Percentiles rank a stretch among this genome's conserved stretches.
Evolutionary conservation across 2,329 filamentous ascomycete species (phyloP).

Genomic region (Coniella lustricola): DNA sequence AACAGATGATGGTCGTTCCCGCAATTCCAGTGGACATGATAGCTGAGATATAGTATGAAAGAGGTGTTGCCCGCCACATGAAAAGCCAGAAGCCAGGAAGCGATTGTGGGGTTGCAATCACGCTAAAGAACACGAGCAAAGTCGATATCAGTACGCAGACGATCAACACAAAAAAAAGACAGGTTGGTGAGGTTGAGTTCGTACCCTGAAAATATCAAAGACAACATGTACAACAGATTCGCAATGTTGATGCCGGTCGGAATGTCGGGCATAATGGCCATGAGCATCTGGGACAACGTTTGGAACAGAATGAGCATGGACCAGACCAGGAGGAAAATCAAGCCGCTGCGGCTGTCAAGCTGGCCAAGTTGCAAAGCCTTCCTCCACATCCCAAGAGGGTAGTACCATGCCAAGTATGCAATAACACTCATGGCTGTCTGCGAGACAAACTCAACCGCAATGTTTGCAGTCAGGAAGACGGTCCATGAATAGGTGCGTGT

Average conservation of each 20-base stretch:
- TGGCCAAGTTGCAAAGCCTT: slow-evolving; percentile 48
- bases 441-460: slow-evolving; percentile 81
- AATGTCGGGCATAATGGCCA: slow-evolving; percentile 19
- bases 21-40: slow-evolving; percentile 66
- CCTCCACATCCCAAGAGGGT: slow-evolving; percentile 68
- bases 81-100: slow-evolving; percentile 76
- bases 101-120: slow-evolving; percentile 55
- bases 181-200: too few relatives aligned
- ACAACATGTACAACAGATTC: neutral
- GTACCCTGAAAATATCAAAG: slow-evolving; percentile 49
- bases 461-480: slow-evolving; percentile 75
- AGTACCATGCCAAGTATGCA: slow-evolving; percentile 80
- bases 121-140: slow-evolving; percentile 53
- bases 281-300: slow-evolving; percentile 6
- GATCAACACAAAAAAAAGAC: too few relatives aligned
- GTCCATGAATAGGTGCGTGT: slow-evolving; percentile 82
- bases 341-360: slow-evolving; percentile 32
- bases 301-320: slow-evolving; percentile 55
- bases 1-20: slow-evolving; percentile 58
- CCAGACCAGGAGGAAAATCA: slow-evolving; percentile 60
- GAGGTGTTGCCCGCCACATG: slow-evolving; percentile 76
- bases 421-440: slow-evolving; percentile 70
- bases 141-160: too few relatives aligned
- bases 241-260: neutral
- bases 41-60: slow-evolving; percentile 72